These are phyloP conservation scores for Arctium lappa DNA, from an alignment of 129 eudicot genomes.

Conservation along the genomic window DNA sequence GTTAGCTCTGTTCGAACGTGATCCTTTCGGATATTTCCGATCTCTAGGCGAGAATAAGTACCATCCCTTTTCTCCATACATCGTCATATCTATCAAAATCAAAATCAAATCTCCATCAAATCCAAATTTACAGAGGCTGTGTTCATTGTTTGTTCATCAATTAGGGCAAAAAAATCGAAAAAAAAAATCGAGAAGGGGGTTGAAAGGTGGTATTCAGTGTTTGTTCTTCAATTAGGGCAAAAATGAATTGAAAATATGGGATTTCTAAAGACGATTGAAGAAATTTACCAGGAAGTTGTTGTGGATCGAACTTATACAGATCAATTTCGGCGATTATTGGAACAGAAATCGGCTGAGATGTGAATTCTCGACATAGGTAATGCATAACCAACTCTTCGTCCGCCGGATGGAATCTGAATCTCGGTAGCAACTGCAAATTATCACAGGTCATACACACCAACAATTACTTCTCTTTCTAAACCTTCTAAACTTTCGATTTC, in stretches of 20 bases:
- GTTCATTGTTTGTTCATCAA: too few relatives aligned
- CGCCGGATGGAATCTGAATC: constrained; percentile 62
- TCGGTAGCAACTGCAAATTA: constrained; percentile 45
- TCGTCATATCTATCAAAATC: constrained; percentile 42
- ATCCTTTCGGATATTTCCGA: constrained; percentile 59
- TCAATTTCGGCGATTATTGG: constrained; percentile 64
- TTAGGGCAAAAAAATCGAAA: too few relatives aligned
- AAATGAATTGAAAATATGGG: not conserved
- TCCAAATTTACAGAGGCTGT: not conserved
- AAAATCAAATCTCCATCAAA: not conserved
- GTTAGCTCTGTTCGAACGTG: constrained; percentile 62
- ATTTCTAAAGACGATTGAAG: too few relatives aligned
- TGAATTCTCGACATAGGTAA: constrained; percentile 52
- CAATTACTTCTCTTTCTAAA: not conserved
- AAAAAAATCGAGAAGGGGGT: too few relatives aligned
- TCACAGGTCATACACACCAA: constrained; percentile 36
- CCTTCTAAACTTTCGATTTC: too few relatives aligned
- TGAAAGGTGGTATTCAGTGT: not conserved
- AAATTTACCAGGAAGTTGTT: constrained; percentile 64
- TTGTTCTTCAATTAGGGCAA: not conserved
- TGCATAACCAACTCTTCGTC: constrained; percentile 66
- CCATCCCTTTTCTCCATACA: constrained; percentile 75
- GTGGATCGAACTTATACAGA: constrained; percentile 68
- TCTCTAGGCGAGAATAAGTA: constrained; percentile 68
- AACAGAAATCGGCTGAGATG: constrained; percentile 45